Percentiles rank a stretch among this genome's conserved stretches.
Evolutionary conservation across 495 filamentous ascomycete species (phyloP).

Genomic region (Penicillium macrosclerotiorum): DNA sequence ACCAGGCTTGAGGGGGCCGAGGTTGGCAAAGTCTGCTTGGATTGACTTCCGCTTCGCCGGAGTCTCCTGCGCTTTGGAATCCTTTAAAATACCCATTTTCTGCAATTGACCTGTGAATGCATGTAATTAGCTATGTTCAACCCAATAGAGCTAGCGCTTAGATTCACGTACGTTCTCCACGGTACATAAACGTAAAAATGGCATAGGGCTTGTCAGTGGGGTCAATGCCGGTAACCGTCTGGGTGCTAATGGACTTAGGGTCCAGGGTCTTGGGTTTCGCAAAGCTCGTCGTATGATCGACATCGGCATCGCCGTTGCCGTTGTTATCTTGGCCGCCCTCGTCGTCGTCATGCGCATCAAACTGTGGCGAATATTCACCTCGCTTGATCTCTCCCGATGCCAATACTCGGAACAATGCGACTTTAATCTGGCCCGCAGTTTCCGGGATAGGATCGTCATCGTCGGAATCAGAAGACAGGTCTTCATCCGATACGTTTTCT

Average conservation of each 20-base stretch:
- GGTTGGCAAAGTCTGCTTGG: slow-evolving; percentile 76
- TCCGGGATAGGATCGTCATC: slow-evolving; percentile 84
- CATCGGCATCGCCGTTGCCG: slow-evolving; percentile 57
- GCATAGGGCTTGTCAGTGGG: slow-evolving; percentile 93
- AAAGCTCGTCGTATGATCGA: slow-evolving; percentile 98
- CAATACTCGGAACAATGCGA: slow-evolving; percentile 91
- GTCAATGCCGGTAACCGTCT: slow-evolving; percentile 98
- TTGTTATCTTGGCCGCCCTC: slow-evolving; percentile 53
- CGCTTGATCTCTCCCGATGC: slow-evolving; percentile 96
- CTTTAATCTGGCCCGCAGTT: slow-evolving; percentile 96
- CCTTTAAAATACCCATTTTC: slow-evolving; percentile 84
- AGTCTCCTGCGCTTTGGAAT: slow-evolving; percentile 57
- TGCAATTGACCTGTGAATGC: slow-evolving; percentile 71
- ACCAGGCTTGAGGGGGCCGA: slow-evolving; percentile 77
- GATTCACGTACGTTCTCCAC: slow-evolving; percentile 96
- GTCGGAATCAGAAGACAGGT: slow-evolving; percentile 72
- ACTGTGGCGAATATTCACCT: slow-evolving; percentile 96
- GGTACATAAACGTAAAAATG: slow-evolving; percentile 96
- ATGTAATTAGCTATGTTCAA: slow-evolving; percentile 21
- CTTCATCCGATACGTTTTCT: slow-evolving; percentile 67
- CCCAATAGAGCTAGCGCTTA: slow-evolving; percentile 37
- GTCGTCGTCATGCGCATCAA: slow-evolving; percentile 94
- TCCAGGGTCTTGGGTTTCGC: slow-evolving; percentile 96
- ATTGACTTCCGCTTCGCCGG: slow-evolving; percentile 71
- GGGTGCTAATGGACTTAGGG: slow-evolving; percentile 94